Percentiles rank a stretch among this genome's conserved stretches.
These are phyloP conservation scores for Aspergillus aculeatus DNA, from an alignment of 2,329 filamentous ascomycete species.

Conservation along the genomic window DNA sequence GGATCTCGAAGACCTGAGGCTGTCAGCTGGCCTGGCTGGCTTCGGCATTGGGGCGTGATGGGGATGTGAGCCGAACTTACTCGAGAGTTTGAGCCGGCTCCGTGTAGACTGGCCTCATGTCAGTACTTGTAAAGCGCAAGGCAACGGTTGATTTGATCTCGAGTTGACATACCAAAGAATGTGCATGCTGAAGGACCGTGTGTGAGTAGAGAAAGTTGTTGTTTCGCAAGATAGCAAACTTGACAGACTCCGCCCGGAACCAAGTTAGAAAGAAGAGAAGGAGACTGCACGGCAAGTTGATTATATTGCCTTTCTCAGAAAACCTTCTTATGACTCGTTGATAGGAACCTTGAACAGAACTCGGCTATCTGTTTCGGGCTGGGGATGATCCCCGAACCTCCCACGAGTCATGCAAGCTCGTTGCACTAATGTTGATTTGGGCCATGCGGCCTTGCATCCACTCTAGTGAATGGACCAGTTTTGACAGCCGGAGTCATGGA, in stretches of 20 bases:
- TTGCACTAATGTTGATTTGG: background rate
- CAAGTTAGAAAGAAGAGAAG: background rate
- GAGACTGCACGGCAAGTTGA: background rate
- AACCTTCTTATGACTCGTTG: background rate
- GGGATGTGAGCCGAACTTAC: slow-evolving; percentile 7
- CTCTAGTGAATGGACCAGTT: background rate
- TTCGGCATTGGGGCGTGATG: too few species aligned
- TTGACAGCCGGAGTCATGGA: background rate
- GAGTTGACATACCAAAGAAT: slow-evolving; percentile 11
- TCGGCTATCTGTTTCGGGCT: background rate
- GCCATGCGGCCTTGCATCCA: background rate
- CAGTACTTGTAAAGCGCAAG: background rate
- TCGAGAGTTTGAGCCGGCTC: slow-evolving; percentile 22
- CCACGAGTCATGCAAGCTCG: background rate
- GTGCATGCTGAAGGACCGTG: slow-evolving; percentile 3
- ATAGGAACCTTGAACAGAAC: background rate
- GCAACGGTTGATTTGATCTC: too few species aligned
- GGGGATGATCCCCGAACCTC: background rate
- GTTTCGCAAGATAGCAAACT: background rate
- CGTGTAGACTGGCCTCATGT: slow-evolving; percentile 21
- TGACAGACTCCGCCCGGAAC: background rate
- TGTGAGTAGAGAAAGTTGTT: background rate
- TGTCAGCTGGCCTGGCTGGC: background rate
- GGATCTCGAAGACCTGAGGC: slow-evolving; percentile 4
- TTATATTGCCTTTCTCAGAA: background rate